Base-by-base conservation (phyloP, 1,139 yeast genomes). In the Suhomyces wounanorum region DNA sequence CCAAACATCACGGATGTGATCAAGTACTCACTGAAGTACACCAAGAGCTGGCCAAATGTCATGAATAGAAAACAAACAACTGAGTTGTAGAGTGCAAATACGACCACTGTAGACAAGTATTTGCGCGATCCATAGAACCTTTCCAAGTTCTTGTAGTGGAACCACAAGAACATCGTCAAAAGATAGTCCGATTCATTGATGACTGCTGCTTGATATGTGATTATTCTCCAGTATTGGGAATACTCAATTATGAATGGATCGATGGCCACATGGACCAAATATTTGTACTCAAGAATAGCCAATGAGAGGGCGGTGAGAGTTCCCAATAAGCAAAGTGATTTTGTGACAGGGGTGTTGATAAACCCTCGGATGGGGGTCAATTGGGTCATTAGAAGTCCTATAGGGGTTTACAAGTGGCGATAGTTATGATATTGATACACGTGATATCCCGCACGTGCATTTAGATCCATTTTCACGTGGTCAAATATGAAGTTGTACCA, bases 141-240 rank as follows among this genome's bases (percentile, higher is more conserved):
- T 64, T 88, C 96, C 49, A 88, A 66, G 36, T 77, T 78, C 55
- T 89, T 82, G 61, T 79, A 75, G 49, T 84, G 79, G 60, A 85
- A 85, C 61, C 85, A 68, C 35, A 86, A 61, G 13, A 84, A 62
- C 6, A 77, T 66, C 1, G 77, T 71, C 18, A 87, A 57, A 17
- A 87, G 62, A 47, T 81, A 84, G 60, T 87, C 90, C 2, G 89
- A 81, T 64, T 87, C 91, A 60, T 84, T 86, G 43, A 79, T 70
- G 53, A 80, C 87, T 4, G 82, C 71, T 23, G 81, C 49, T 61
- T 85, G 94, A 62, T 76, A 80, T 2, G 82, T 66, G 5, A 77
- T 46, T 13, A 86, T 58, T 45, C 95, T 70, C 91, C 94, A 87
- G 66, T 80, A 84, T 59, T 88, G 95, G 44, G 68, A 59, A 75